These are phyloP conservation scores for Oryza nivara DNA, from an alignment of 176 grass and related monocot genomes.

Conservation along the genomic window DNA sequence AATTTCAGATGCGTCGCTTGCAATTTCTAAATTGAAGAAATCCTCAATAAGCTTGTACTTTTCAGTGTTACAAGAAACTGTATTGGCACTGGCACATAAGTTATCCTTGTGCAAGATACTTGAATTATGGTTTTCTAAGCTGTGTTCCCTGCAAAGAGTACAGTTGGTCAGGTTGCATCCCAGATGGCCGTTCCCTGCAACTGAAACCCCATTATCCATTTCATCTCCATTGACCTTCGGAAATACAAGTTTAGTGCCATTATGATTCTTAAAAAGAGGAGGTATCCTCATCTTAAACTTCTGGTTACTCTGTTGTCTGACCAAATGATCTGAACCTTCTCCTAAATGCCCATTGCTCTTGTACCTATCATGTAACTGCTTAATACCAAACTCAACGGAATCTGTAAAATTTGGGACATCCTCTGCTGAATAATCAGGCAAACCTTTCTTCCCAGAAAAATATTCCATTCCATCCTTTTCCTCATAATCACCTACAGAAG, in stretches of 20 bases:
- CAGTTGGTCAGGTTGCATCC: not conserved
- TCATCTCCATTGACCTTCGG: slow-evolving; percentile 37
- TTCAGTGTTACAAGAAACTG: slow-evolving; percentile 31
- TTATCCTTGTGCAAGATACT: slow-evolving; percentile 36
- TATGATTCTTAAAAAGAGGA: slow-evolving; percentile 56
- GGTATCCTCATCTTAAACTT: slow-evolving; percentile 63
- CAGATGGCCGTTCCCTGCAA: slow-evolving; percentile 38
- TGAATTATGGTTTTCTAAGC: slow-evolving; percentile 33
- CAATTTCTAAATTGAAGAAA: slow-evolving; percentile 70
- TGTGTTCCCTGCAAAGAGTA: slow-evolving; percentile 31
- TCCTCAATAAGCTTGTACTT: slow-evolving; percentile 39
- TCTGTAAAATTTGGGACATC: slow-evolving; percentile 34
- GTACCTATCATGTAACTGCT: slow-evolving; percentile 45
- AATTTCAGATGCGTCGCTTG: slow-evolving; percentile 59
- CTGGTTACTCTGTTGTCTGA: slow-evolving; percentile 46
- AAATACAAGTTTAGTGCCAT: slow-evolving; percentile 45
- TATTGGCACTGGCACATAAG: slow-evolving; percentile 4
- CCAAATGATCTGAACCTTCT: slow-evolving; percentile 39
- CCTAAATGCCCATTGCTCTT: slow-evolving; percentile 38
- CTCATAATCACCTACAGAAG: slow-evolving; percentile 51
- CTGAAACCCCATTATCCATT: slow-evolving; percentile 42
- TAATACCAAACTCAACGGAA: slow-evolving; percentile 29
- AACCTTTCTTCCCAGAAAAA: slow-evolving; percentile 32
- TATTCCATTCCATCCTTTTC: slow-evolving; percentile 38
- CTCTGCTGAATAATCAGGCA: slow-evolving; percentile 32